Evolutionary conservation across 352 stramenopile species (phyloP).

Genomic region (Aphanomyces stellatus): DNA sequence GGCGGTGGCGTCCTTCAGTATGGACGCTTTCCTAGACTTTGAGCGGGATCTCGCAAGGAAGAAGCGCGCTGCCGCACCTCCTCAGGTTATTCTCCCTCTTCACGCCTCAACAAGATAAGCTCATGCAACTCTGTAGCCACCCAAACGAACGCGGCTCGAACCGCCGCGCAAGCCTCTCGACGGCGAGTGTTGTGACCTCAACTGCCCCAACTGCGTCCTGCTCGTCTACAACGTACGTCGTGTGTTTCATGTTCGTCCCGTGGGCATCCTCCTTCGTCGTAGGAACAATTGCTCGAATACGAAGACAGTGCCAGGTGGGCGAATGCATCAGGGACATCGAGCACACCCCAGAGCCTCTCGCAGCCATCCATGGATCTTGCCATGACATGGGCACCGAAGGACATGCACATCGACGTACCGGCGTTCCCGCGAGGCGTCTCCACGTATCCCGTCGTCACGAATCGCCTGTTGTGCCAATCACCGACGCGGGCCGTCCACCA

Average conservation of each 20-base stretch:
- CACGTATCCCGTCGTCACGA: not conserved
- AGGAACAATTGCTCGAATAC: conserved; percentile 82
- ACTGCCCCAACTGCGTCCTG: conserved; percentile 83
- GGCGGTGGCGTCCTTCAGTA: conserved; percentile 22
- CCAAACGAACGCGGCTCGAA: conserved; percentile 28
- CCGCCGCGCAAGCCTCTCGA: conserved; percentile 57
- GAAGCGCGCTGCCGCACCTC: conserved; percentile 25
- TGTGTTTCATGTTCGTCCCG: too few relatives aligned
- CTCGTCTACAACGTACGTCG: conserved; percentile 63
- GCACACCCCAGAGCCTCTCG: not conserved
- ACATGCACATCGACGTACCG: not conserved
- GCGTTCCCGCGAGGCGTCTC: not conserved
- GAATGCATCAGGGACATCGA: not conserved
- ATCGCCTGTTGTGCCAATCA: not conserved
- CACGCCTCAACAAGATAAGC: not conserved
- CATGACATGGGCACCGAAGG: not conserved
- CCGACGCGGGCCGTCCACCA: not conserved
- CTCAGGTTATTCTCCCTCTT: not conserved
- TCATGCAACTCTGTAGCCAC: conserved; percentile 6
- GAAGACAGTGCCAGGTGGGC: conserved; percentile 27
- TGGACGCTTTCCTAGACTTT: conserved; percentile 82
- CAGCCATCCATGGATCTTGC: not conserved
- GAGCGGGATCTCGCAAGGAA: conserved; percentile 75
- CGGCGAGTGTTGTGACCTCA: conserved; percentile 75
- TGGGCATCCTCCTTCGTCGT: too few relatives aligned